Evolutionary conservation across 495 filamentous ascomycete species (phyloP), one percentile per base, ranked within the genome.

Genomic region (Annulohypoxylon bovei): DNA sequence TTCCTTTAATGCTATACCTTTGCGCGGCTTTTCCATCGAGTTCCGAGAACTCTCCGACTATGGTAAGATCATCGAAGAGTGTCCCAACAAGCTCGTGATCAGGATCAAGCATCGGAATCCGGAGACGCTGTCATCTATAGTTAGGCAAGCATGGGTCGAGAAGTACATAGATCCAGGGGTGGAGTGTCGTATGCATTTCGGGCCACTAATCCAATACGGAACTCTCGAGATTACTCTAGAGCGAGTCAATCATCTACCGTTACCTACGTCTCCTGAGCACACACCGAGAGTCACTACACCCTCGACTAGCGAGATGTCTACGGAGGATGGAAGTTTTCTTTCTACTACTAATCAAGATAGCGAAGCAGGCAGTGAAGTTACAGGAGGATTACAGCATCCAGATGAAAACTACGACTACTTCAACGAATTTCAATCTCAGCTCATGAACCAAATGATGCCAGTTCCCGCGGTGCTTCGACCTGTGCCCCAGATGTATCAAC

Each of bases 101-200:
- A 23, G 14, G 3, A 12, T 71, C n/a, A 37, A n/a, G 1, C 16
- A 30, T 37, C 6, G 22, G 6, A 9, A 22, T 3, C 67, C 44
- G 0, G 14, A 8, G 9, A 27, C 5, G 12, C 9, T 67, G 22
- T n/a, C 69, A 2, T 0, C 11, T 2, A 37, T 39, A 2, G 12
- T 74, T 12, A 57, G 30, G n/a, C 55, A 65, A 5, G 62, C 52
- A 28, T 76, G 74, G 74, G 65, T 74, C n/a, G 47, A n/a, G 23
- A 68, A 71, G 33, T 73, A 71, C 60, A 22, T 35, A 9, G 25
- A 47, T 14, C 40, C 39, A 4, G 49, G 56, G 14, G 40, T 20
- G 0, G 32, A 20, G 28, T 73, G 73, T 20, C 9, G 5, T 0
- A 49, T 75, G 63, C 42, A 27, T 12, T 67, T 65, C 23, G 60